Base-by-base conservation (phyloP, 352 stramenopile species). In the Phytophthora ramorum region DNA sequence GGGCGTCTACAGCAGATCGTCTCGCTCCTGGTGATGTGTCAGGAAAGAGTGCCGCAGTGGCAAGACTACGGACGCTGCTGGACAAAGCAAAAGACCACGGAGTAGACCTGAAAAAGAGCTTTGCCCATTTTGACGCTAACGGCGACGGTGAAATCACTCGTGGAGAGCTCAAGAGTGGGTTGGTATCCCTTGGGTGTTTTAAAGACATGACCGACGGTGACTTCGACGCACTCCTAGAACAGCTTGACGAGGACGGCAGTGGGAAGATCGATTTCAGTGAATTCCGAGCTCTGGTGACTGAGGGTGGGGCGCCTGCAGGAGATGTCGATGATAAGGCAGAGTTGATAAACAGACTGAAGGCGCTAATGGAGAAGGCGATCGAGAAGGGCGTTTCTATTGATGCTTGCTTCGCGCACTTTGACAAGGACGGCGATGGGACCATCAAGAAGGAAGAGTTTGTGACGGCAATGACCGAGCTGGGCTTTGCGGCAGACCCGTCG, bases 401-500 rank as follows among this genome's bases (percentile, higher is more conserved):
- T 1, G 71, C 73, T n/a, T 92, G 84, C 53, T 95, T 95, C 48
- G 40, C 47, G 0, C 89, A 97, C 47, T 97, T 97, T 62, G 90
- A 97, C 66, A 94, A 91, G 51, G 83, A 97, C 62, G 66, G 73
- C 5, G 88, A 85, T 16, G 81, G 85, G 3, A 77, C 65, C 2
- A 83, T 96, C 46, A 87, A 75, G 2, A 69, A 75, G 22, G 60
- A 73, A 10, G 89, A 94, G 57, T 93, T 96, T 20, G 45, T 78
- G 16, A 49, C 62, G 4, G 76, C 69, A 4, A 87, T 96, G 69
- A 54, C 58, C 14, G 80, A 90, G 44, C 60, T 95, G 14, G 81
- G 74, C 0, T 60, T 95, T 35, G 63, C 49, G 13, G 56, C 44
- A 4, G 52, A 76, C 1, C 38, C 76, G 30, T 35, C 30, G 4